phyloP scores from a whole-genome alignment of 352 stramenopile genomes.

The Globisporangium paroecandrum region DNA sequence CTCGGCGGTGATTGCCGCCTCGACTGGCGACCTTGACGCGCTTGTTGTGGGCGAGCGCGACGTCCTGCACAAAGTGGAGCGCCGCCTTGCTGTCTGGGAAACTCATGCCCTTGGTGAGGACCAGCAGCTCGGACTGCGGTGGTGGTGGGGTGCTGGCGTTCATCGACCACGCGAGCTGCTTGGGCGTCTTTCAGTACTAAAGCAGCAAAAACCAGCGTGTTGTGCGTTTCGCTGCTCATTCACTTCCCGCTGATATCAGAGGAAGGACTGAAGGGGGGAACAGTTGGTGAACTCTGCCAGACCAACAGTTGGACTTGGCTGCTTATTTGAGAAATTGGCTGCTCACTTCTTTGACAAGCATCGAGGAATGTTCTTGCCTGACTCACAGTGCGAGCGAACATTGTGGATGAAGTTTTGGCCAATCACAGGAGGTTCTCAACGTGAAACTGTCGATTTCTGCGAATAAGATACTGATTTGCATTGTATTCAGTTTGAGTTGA shows the following conservation, averaged over 20 bases:
- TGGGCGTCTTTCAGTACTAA: background rate
- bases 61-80: background rate
- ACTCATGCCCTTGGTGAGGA: background rate
- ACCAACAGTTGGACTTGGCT: background rate
- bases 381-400: background rate
- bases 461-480: background rate
- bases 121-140: background rate
- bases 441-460: background rate
- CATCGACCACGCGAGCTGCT: background rate
- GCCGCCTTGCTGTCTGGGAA: background rate
- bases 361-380: background rate
- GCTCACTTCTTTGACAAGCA: background rate
- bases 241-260: background rate
- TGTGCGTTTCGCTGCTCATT: background rate
- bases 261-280: background rate
- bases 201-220: background rate
- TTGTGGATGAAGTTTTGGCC: background rate
- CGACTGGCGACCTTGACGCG: background rate
- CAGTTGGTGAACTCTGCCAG: background rate
- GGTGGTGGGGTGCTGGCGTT: background rate
- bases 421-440: background rate
- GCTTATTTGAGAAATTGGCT: background rate
- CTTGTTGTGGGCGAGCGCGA: background rate
- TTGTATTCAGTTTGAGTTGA: background rate
- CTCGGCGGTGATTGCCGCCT: background rate